Percentiles rank a stretch among this genome's conserved stretches.
Evolutionary conservation across 2,329 filamentous ascomycete species (phyloP).

Genomic region (Apiospora hydei): DNA sequence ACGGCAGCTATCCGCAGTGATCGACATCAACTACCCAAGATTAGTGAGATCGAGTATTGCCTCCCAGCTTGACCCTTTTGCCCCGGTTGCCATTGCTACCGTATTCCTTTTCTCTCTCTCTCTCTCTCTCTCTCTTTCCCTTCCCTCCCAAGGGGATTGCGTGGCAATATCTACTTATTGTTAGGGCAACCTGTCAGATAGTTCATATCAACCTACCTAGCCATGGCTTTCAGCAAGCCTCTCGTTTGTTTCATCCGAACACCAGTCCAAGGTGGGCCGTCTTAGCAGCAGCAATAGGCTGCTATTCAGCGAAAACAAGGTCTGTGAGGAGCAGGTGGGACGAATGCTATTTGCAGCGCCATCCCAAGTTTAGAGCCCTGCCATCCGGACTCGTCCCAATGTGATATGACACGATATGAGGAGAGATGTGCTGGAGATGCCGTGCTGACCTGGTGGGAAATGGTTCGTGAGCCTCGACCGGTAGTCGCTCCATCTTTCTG

Average conservation of each 20-base stretch:
- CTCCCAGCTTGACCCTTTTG: not conserved
- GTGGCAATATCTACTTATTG: not conserved
- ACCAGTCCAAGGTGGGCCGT: not conserved
- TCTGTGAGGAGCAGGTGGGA: not conserved
- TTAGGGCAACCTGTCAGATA: slow-evolving; percentile 7
- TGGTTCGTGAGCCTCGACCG: not conserved
- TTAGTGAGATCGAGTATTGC: slow-evolving; percentile 1
- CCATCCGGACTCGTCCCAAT: not conserved
- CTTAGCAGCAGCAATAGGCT: not conserved
- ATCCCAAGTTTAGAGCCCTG: not conserved
- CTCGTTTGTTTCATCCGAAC: slow-evolving; percentile 20
- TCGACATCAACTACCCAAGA: slow-evolving; percentile 7
- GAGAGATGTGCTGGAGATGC: too few relatives aligned
- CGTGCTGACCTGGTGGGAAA: not conserved
- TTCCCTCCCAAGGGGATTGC: not conserved
- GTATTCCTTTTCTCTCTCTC: not conserved
- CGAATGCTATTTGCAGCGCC: not conserved
- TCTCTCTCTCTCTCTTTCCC: not conserved
- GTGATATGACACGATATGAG: not conserved
- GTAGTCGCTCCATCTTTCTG: not conserved
- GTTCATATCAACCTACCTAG: not conserved
- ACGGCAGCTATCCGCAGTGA: slow-evolving; percentile 12
- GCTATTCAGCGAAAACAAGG: slow-evolving; percentile 12
- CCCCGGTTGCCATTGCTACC: not conserved
- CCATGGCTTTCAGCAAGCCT: slow-evolving; percentile 4